Conservation (phyloP, 106 monocot genomes). For the Dioscorea alata region DNA sequence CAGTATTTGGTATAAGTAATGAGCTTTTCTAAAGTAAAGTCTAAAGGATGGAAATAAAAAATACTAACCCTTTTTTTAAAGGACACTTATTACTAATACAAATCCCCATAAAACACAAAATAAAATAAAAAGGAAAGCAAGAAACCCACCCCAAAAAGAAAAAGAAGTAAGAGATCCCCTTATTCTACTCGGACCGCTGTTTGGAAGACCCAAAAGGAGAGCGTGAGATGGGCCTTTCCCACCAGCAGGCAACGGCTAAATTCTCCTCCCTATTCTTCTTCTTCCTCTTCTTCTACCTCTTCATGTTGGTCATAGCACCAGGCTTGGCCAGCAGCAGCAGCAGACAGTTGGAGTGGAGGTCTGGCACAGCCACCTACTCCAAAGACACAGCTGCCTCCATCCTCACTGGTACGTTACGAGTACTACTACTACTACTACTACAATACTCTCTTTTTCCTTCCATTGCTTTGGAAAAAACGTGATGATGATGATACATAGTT, state of each 20-base stretch:
- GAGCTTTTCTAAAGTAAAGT: no score
- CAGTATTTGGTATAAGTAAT: no score
- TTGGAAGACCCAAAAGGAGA: background rate
- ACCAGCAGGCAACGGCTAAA: background rate
- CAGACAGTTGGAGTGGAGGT: slow-evolving; percentile 30
- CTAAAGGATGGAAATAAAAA: no score
- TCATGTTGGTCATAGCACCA: background rate
- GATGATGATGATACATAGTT: background rate
- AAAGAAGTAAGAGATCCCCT: background rate
- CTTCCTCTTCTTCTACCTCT: background rate
- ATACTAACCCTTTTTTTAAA: background rate
- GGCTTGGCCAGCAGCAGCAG: slow-evolving; percentile 4
- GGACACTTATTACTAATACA: background rate
- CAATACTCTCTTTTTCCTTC: background rate
- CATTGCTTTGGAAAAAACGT: no score
- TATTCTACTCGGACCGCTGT: background rate
- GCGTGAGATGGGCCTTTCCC: background rate
- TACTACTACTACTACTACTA: no score
- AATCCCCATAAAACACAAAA: background rate
- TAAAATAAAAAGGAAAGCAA: background rate
- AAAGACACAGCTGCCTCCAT: slow-evolving; percentile 7
- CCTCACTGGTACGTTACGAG: slow-evolving; percentile 18
- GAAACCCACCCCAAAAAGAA: background rate
- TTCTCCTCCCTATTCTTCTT: no score
- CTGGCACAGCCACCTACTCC: slow-evolving; percentile 42